These are phyloP conservation scores for Acidomyces sp. DNA, from an alignment of 495 filamentous ascomycete genomes.

Conservation along the genomic window DNA sequence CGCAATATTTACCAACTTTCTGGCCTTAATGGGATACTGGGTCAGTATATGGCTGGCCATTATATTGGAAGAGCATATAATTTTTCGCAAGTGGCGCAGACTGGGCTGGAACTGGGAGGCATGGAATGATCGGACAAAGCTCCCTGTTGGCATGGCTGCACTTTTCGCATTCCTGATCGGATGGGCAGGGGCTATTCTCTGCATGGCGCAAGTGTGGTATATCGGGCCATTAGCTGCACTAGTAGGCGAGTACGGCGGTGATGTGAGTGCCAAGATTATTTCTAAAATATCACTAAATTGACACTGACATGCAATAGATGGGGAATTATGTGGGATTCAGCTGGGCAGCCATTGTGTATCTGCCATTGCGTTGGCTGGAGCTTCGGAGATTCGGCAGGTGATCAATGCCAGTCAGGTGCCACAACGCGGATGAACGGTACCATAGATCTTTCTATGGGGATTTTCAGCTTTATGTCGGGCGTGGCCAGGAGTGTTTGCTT, in stretches of 20 bases:
- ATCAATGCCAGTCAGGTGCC: too few relatives aligned
- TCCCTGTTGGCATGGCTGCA: constrained; percentile 29
- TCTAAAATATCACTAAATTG: neutral
- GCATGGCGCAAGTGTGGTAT: constrained; percentile 34
- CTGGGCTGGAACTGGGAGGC: constrained; percentile 32
- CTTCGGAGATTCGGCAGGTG: constrained; percentile 29
- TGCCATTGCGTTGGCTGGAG: constrained; percentile 28
- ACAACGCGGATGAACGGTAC: too few relatives aligned
- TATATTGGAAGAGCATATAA: constrained; percentile 38
- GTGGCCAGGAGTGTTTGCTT: too few relatives aligned
- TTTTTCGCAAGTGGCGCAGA: constrained; percentile 33
- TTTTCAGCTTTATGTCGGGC: too few relatives aligned
- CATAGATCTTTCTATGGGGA: too few relatives aligned
- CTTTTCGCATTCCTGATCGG: constrained; percentile 30
- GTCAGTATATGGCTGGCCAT: constrained; percentile 41
- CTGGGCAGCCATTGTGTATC: constrained; percentile 30
- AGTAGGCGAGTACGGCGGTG: constrained; percentile 45
- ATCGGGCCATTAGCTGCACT: constrained; percentile 29
- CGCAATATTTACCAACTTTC: constrained; percentile 45
- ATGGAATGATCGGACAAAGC: constrained; percentile 26
- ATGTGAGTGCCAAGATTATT: constrained; percentile 32
- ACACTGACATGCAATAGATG: constrained; percentile 24
- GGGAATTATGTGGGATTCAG: constrained; percentile 34
- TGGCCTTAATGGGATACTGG: constrained; percentile 50
- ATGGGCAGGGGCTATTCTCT: constrained; percentile 30